Evolutionary conservation across 768 basidiomycete species (phyloP).

Genomic region (Hericium coralloides): DNA sequence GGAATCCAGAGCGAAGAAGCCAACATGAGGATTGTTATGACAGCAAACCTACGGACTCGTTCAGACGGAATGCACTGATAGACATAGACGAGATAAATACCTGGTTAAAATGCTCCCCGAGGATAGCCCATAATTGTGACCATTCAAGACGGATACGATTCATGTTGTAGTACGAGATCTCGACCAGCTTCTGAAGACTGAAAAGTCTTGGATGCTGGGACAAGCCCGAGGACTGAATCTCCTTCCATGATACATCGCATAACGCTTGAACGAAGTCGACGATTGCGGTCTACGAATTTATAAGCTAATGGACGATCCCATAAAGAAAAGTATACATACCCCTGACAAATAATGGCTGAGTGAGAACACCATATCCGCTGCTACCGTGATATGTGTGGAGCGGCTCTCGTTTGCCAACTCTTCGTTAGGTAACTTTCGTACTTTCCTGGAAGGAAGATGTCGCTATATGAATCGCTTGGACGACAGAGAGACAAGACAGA

Average conservation of each 20-base stretch:
- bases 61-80: constrained; percentile 2
- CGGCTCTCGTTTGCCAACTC: constrained; percentile 95
- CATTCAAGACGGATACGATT: constrained; percentile 94
- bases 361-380: constrained; percentile 99
- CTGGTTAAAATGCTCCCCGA: constrained; percentile 98
- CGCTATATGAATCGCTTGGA: constrained; percentile 6
- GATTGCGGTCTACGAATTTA: constrained; percentile 68
- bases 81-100: constrained; percentile 31
- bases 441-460: constrained; percentile 21
- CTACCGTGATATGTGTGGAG: constrained; percentile 96
- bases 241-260: constrained; percentile 97
- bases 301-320: background rate
- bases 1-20: constrained; percentile 94
- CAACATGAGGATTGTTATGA: constrained; percentile 94
- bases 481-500: constrained; percentile 1
- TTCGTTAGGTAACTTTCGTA: constrained; percentile 70
- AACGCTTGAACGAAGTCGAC: constrained; percentile 96
- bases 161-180: constrained; percentile 99
- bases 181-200: constrained; percentile 95
- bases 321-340: constrained; percentile 38
- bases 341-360: constrained; percentile 91
- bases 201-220: constrained; percentile 93
- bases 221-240: constrained; percentile 93
- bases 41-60: constrained; percentile 73
- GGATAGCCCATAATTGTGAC: constrained; percentile 95